These are phyloP conservation scores for Nothophaeocryptopus gaeumannii DNA, from an alignment of 2,329 filamentous ascomycete genomes.

Conservation along the genomic window DNA sequence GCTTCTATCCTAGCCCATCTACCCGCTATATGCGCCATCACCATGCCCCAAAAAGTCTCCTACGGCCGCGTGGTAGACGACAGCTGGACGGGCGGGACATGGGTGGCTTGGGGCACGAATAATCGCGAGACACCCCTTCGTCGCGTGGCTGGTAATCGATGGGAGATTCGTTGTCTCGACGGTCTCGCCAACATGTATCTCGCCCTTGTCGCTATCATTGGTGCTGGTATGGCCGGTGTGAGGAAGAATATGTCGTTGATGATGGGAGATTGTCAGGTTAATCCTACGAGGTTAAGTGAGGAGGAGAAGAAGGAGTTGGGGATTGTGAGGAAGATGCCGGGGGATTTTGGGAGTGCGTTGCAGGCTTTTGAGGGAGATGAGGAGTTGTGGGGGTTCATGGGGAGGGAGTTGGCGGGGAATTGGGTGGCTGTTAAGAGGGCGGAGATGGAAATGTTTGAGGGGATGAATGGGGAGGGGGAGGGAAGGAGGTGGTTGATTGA, in stretches of 20 bases:
- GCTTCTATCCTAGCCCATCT: conserved; percentile 68
- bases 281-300: conserved; percentile 52
- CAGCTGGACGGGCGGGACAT: conserved; percentile 74
- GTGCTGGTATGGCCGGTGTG: conserved; percentile 59
- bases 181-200: conserved; percentile 78
- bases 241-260: conserved; percentile 42
- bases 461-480: conserved; percentile 47
- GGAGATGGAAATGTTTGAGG: conserved; percentile 53
- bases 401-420: conserved; percentile 10
- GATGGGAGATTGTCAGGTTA: conserved; percentile 54
- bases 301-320: conserved; percentile 52
- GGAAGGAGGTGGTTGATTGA: conserved; percentile 62
- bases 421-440: conserved; percentile 52
- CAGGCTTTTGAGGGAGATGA: conserved; percentile 41
- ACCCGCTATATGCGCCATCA: conserved; percentile 65
- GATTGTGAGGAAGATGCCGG: conserved; percentile 55
- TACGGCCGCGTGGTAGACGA: conserved; percentile 68
- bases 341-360: conserved; percentile 55
- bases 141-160: conserved; percentile 47
- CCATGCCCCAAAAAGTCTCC: conserved; percentile 62
- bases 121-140: conserved; percentile 75
- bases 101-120: conserved; percentile 77
- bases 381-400: not conserved
- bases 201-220: conserved; percentile 60
- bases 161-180: conserved; percentile 77